Percentiles rank a stretch among this genome's conserved stretches.
Conservation (phyloP, 768 basidiomycete species). For the Butyriboletus loyo region DNA sequence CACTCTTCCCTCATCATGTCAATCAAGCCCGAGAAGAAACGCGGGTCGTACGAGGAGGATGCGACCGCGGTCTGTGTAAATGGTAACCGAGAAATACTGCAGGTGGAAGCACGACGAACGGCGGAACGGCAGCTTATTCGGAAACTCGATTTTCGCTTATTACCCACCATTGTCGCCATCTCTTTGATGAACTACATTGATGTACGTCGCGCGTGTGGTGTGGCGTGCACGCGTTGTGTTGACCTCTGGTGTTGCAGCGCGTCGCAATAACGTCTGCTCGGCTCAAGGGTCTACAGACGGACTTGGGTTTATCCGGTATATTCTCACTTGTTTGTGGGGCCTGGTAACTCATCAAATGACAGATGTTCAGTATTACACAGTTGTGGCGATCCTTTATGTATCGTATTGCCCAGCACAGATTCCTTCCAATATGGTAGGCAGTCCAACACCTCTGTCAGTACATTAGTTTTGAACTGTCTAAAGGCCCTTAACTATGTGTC, state of each 20-base stretch:
- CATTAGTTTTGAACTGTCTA: not conserved
- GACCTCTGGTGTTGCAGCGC: conserved; percentile 31
- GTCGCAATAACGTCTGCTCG: conserved; percentile 49
- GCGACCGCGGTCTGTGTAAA: not conserved
- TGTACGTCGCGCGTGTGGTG: conserved; percentile 31
- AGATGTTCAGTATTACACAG: conserved; percentile 56
- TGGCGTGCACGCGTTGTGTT: not conserved
- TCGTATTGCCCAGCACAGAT: conserved; percentile 64
- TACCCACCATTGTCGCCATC: conserved; percentile 57
- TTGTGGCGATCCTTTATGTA: conserved; percentile 55
- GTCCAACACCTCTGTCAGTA: not conserved
- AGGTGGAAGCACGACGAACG: conserved; percentile 3
- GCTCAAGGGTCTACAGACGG: conserved; percentile 48
- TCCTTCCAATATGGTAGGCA: conserved; percentile 14
- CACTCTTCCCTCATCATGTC: conserved; percentile 11
- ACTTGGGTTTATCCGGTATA: conserved; percentile 44
- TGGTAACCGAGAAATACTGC: not conserved
- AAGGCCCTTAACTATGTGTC: conserved; percentile 55
- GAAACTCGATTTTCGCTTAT: conserved; percentile 52
- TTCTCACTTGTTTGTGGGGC: not conserved
- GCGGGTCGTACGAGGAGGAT: conserved; percentile 4
- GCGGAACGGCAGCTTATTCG: conserved; percentile 40
- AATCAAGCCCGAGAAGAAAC: conserved; percentile 12
- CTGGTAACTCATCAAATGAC: not conserved
- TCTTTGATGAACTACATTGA: conserved; percentile 70